These are phyloP conservation scores for Ampelomyces quisqualis DNA, from an alignment of 2,329 filamentous ascomycete genomes.

Conservation along the genomic window DNA sequence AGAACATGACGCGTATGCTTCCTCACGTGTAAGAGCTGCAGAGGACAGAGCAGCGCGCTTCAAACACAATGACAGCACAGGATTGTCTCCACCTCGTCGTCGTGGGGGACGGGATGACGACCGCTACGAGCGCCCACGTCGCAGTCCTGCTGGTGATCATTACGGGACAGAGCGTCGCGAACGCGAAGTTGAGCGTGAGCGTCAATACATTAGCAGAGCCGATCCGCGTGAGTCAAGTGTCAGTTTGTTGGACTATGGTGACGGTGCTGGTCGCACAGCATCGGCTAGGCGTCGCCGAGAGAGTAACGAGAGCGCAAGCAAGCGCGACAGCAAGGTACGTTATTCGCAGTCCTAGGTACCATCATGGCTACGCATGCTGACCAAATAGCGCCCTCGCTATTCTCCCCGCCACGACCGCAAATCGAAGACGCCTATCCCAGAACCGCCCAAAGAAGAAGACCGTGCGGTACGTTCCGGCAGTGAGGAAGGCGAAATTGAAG, in stretches of 20 bases:
- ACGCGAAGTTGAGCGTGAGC: conserved; percentile 86
- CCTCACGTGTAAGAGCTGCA: conserved; percentile 88
- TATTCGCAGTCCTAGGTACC: not conserved
- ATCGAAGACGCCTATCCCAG: conserved; percentile 56
- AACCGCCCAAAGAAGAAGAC: conserved; percentile 57
- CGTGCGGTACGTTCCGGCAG: conserved; percentile 77
- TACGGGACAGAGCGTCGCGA: conserved; percentile 87
- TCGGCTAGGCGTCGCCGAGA: conserved; percentile 70
- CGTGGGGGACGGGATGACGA: conserved; percentile 46
- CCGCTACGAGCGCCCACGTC: conserved; percentile 53
- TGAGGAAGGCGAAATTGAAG: conserved; percentile 97
- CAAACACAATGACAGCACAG: conserved; percentile 73
- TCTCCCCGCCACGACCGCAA: conserved; percentile 57
- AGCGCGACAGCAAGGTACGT: conserved; percentile 48
- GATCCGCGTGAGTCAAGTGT: conserved; percentile 72
- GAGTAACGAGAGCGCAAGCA: conserved; percentile 58
- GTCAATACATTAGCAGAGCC: conserved; percentile 74
- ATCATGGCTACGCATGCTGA: conserved; percentile 10
- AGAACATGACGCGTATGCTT: conserved; percentile 93
- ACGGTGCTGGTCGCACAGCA: conserved; percentile 55
- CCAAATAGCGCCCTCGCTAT: conserved; percentile 50
- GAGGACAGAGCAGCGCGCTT: conserved; percentile 93
- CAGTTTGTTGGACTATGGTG: conserved; percentile 90
- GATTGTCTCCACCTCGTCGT: conserved; percentile 54
- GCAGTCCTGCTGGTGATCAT: conserved; percentile 59